Evolutionary conservation across 805 yeast genomes (phyloP).

Genomic region (Myxozyma kluyveri): DNA sequence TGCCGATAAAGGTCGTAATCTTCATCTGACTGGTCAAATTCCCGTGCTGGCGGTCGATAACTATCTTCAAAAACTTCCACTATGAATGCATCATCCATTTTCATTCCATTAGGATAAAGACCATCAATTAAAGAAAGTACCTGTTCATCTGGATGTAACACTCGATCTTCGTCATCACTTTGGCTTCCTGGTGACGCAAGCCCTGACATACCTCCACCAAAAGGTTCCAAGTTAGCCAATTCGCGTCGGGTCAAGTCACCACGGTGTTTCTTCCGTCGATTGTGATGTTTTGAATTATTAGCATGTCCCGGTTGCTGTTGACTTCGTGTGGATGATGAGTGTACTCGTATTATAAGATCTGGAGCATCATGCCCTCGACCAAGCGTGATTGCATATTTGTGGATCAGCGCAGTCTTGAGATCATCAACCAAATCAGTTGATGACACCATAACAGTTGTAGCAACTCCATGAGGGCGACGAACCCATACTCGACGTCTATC

Average conservation of each 20-base stretch:
- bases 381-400: constrained; percentile 65
- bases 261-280: constrained; percentile 1
- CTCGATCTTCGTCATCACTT: constrained; percentile 22
- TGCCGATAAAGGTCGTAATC: constrained; percentile 3
- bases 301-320: constrained; percentile 19
- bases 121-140: constrained; percentile 59
- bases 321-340: constrained; percentile 3
- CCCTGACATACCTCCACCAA: background rate
- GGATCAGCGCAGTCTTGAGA: constrained; percentile 61
- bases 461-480: constrained; percentile 41
- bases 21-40: constrained; percentile 7
- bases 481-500: constrained; percentile 40
- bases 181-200: background rate
- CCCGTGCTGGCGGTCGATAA: background rate
- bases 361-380: constrained; percentile 67
- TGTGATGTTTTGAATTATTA: background rate
- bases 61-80: constrained; percentile 46
- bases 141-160: constrained; percentile 54
- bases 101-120: constrained; percentile 67
- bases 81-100: constrained; percentile 60
- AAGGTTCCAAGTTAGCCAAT: constrained; percentile 6
- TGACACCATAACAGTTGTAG: constrained; percentile 67
- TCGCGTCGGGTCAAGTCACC: constrained; percentile 18
- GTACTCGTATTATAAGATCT: constrained; percentile 43
- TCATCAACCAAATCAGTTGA: constrained; percentile 76